Conservation (phyloP, 306 rosid genomes). For the Quercus suber region DNA sequence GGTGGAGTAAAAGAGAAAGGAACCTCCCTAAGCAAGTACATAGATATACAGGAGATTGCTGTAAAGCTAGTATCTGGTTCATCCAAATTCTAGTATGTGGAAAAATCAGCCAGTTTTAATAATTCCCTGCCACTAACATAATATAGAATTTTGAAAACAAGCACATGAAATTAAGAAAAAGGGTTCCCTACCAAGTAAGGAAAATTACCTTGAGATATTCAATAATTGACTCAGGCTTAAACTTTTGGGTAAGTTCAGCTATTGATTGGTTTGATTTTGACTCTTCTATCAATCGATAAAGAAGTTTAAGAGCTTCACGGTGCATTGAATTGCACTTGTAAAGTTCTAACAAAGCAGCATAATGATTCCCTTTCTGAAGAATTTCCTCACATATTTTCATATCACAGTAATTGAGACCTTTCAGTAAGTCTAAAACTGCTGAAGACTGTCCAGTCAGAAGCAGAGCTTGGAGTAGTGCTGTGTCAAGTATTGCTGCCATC, state of each 20-base stretch:
- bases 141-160: background rate
- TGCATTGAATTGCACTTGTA: conserved; percentile 91
- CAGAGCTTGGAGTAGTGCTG: conserved; percentile 87
- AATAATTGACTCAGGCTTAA: conserved; percentile 84
- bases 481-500: conserved; percentile 89
- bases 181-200: conserved; percentile 17
- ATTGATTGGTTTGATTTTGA: conserved; percentile 56
- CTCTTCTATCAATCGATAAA: conserved; percentile 74
- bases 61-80: conserved; percentile 16
- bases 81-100: conserved; percentile 10
- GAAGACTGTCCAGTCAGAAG: conserved; percentile 87
- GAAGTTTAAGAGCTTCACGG: conserved; percentile 87
- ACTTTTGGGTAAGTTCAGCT: conserved; percentile 54
- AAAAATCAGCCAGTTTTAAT: conserved; percentile 1
- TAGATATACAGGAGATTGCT: background rate
- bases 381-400: conserved; percentile 83
- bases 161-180: background rate
- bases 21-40: background rate
- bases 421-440: conserved; percentile 67
- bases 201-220: conserved; percentile 90
- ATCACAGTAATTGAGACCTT: conserved; percentile 84
- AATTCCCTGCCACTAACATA: conserved; percentile 21
- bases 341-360: conserved; percentile 77
- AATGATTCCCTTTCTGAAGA: conserved; percentile 62
- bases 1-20: background rate